Evolutionary conservation across 805 yeast genomes (phyloP).

Genomic region (Candida rishiriensis): DNA sequence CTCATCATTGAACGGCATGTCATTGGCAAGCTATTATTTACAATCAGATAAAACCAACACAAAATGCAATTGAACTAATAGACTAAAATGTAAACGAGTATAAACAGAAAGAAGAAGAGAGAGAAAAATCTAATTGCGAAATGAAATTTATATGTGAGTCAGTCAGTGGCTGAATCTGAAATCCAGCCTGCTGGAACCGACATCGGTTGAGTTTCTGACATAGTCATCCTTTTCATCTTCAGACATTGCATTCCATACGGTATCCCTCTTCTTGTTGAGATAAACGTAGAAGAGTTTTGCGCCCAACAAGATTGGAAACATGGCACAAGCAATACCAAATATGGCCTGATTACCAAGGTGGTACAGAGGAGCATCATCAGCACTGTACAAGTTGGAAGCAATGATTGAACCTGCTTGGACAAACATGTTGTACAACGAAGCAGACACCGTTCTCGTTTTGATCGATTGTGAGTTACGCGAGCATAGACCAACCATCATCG

Average conservation of each 20-base stretch:
- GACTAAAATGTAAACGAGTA: too few relatives aligned
- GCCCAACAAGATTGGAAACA: constrained; percentile 24
- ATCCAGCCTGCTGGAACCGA: constrained; percentile 58
- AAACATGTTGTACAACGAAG: constrained; percentile 61
- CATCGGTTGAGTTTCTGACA: constrained; percentile 39
- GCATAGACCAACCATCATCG: constrained; percentile 55
- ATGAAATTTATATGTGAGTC: too few relatives aligned
- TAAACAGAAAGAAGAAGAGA: too few relatives aligned
- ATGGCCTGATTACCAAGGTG: constrained; percentile 49
- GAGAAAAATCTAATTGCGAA: too few relatives aligned
- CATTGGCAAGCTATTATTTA: too few relatives aligned
- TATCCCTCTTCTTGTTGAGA: constrained; percentile 41
- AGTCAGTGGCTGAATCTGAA: constrained; percentile 25
- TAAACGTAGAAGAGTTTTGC: constrained; percentile 36
- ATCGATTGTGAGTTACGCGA: constrained; percentile 61
- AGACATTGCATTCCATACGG: constrained; percentile 47
- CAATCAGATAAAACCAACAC: too few relatives aligned
- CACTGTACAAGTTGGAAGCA: constrained; percentile 52
- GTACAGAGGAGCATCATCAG: constrained; percentile 56
- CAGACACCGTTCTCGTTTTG: constrained; percentile 56
- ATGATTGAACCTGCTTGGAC: constrained; percentile 56
- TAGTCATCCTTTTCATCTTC: constrained; percentile 48
- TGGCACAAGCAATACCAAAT: constrained; percentile 30
- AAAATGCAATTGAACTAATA: too few relatives aligned
- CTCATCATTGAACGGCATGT: too few relatives aligned